Percentiles rank a stretch among this genome's conserved stretches.
Conservation (phyloP, 1,139 yeast genomes). For the Magnusiomyces tetraspermus region DNA sequence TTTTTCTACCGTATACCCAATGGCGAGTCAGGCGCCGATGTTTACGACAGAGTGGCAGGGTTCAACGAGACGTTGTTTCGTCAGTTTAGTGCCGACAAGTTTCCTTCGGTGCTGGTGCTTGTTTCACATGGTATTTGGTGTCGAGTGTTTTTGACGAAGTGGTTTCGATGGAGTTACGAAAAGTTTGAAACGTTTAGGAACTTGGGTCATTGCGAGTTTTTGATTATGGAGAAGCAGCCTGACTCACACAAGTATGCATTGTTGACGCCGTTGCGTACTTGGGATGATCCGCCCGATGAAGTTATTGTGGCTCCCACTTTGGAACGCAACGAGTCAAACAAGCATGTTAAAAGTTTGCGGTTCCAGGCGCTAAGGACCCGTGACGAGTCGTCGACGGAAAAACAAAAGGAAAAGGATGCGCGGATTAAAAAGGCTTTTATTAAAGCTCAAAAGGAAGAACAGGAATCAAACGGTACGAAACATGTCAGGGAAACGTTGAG, state of each 20-base stretch:
- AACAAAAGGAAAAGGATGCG: constrained; percentile 11
- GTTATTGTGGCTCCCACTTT: background rate
- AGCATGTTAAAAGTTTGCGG: constrained; percentile 9
- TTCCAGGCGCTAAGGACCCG: constrained; percentile 4
- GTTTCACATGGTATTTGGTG: constrained; percentile 95
- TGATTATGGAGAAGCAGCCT: constrained; percentile 56
- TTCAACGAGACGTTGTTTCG: constrained; percentile 80
- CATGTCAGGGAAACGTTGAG: background rate
- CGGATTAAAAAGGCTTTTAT: constrained; percentile 11
- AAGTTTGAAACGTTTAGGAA: constrained; percentile 74
- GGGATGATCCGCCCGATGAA: constrained; percentile 28
- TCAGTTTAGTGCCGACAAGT: constrained; percentile 57
- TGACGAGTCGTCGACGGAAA: constrained; percentile 13
- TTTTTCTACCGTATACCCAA: constrained; percentile 84
- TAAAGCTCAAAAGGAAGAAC: constrained; percentile 5
- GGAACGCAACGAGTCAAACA: constrained; percentile 1
- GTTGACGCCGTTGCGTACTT: constrained; percentile 28
- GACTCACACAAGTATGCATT: constrained; percentile 25
- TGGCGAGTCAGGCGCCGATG: constrained; percentile 95
- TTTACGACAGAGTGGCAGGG: constrained; percentile 79
- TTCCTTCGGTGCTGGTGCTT: constrained; percentile 65
- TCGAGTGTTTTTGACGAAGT: constrained; percentile 77
- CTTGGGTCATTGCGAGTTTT: constrained; percentile 73
- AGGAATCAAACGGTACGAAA: background rate
- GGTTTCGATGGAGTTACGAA: constrained; percentile 90